Evolutionary conservation across 2,329 filamentous ascomycete genomes (phyloP), one percentile per base, ranked within the genome.

Genomic region (Xylariales sp.): DNA sequence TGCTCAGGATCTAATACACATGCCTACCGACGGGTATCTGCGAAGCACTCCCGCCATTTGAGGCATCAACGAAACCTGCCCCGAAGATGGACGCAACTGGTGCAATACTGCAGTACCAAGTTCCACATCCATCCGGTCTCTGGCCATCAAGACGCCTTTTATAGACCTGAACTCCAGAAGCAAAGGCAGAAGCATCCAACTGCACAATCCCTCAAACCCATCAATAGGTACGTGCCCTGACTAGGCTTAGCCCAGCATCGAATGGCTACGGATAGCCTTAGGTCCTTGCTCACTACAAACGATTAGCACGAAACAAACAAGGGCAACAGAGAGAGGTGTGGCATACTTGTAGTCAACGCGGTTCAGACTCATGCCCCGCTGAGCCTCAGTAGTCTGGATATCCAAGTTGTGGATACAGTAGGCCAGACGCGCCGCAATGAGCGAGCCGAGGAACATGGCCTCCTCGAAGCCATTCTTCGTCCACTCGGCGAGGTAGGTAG

Each of bases 401-500:
- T 80, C 76, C 53, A 78, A 59, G 52, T 79, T 79, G 50, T 80
- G 76, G 49, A 78, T 61, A 52, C 74, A 78, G 53, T 74, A 80
- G 2, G 74, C 75, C 40, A 80, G 66, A 15, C 76, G 63, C 2
- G 86, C 88, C 1, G 86, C 88, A 22, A 95, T 85, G 64, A 95
- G 88, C 3, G 88, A 86, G 9, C 90, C 90, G 5, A 96, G 69
- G 65, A 96, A 95, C 57, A 82, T 80, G 36, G 86, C 80, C 64
- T 96, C 90, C 56, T 96, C 90, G 56, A 78, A 76, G 42, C 78
- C 72, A 49, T 82, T 78, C 65, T 86, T 90, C 58, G 88, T 88
- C 88, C 89, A 96, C 62, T 95, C 90, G 9, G 84, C 79, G 51
- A 95, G 84, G 62, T 96, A 95, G 40, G 87, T 85, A 1, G 90